Base-by-base conservation (phyloP, 495 filamentous ascomycete genomes). In the Pyrenula massariospora region DNA sequence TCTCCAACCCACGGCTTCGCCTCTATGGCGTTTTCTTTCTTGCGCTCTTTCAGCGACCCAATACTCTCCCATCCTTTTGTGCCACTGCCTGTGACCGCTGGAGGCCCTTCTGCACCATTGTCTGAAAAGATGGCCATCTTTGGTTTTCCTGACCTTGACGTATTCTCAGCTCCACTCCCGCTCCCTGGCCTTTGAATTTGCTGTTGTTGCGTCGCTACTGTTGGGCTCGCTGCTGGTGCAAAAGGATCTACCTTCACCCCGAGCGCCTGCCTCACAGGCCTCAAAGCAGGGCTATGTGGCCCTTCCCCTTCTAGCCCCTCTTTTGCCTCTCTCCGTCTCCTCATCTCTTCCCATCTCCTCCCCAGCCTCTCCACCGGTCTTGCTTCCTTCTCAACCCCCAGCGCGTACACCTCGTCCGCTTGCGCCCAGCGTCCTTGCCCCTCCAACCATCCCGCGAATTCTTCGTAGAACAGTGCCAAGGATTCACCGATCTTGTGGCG, bases 81-180 rank as follows among this genome's bases (percentile, higher is more conserved):
- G 12, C 69, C 68, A 56, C 68, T 70, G 5, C 73, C 69, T 5
- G 66, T 64, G 19, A 65, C 64, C 20, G 63, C 62, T 24, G 23
- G 25, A 12, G 58, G 24, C 25, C 59, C 64, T 65, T 76, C 64
- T 0, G 76, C 60, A 22, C 69, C 74, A 3, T 81, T 73, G 65
- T 97, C 93, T 2, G 90, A 91, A 68, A 97, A 98, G 55, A 98
- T 89, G 0, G 87, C 79, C 68, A 98, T 78, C 69, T 98, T 98
- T n/a, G 84, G 75, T 61, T 83, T 83, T 49, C 79, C 80, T 2
- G 75, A 70, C 59, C 78, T 81, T 2, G 82, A 77, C 60, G 84
- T 85, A n/a, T n/a, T n/a, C 0, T 81, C 67, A 42, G 78, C 66
- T 49, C 66, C 69, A 19, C 72, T 70, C 2, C 77, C 69, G 21